Conservation (phyloP, 2,329 filamentous ascomycete genomes). For the Mycosphaerella sp. region DNA sequence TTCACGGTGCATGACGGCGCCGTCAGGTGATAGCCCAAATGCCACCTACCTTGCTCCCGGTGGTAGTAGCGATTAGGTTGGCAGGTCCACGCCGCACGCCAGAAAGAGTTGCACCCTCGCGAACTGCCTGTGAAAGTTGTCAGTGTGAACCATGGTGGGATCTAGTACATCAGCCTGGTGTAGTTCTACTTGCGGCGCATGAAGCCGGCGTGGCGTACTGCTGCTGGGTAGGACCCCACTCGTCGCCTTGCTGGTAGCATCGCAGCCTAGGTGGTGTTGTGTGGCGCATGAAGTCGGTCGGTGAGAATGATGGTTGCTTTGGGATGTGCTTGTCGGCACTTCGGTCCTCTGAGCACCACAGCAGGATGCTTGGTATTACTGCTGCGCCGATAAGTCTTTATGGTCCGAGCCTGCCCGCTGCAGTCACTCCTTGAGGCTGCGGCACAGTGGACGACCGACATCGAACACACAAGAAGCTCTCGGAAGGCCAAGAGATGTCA, state of each 20-base stretch:
- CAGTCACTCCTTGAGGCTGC: slow-evolving; percentile 8
- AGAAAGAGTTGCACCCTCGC: background rate
- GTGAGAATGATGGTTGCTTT: slow-evolving; percentile 10
- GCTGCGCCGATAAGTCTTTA: slow-evolving; percentile 10
- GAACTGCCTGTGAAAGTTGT: slow-evolving; percentile 3
- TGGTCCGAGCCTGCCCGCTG: slow-evolving; percentile 3
- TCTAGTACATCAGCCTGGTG: slow-evolving; percentile 9
- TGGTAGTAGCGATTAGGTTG: slow-evolving; percentile 7
- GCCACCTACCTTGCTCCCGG: too few species aligned
- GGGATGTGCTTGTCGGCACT: slow-evolving; percentile 14
- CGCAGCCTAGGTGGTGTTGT: slow-evolving; percentile 13
- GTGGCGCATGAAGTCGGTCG: slow-evolving; percentile 14
- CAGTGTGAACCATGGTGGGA: slow-evolving; percentile 9
- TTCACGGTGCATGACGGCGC: slow-evolving; percentile 7
- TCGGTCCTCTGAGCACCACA: slow-evolving; percentile 10
- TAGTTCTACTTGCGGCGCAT: slow-evolving; percentile 12
- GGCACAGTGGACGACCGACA: slow-evolving; percentile 14
- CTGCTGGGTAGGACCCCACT: slow-evolving; percentile 4
- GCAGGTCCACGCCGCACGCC: slow-evolving; percentile 9
- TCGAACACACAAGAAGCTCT: slow-evolving; percentile 8
- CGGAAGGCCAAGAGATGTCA: slow-evolving; percentile 9
- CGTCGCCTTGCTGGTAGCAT: slow-evolving; percentile 12
- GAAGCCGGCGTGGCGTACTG: slow-evolving; percentile 8
- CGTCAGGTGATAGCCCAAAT: slow-evolving; percentile 5
- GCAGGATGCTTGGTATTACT: slow-evolving; percentile 1